A percentile compares a stretch with the other conserved stretches of the same genome.
These are phyloP conservation scores for Solioccasus polychromus DNA, from an alignment of 768 basidiomycete genomes.

Conservation along the genomic window DNA sequence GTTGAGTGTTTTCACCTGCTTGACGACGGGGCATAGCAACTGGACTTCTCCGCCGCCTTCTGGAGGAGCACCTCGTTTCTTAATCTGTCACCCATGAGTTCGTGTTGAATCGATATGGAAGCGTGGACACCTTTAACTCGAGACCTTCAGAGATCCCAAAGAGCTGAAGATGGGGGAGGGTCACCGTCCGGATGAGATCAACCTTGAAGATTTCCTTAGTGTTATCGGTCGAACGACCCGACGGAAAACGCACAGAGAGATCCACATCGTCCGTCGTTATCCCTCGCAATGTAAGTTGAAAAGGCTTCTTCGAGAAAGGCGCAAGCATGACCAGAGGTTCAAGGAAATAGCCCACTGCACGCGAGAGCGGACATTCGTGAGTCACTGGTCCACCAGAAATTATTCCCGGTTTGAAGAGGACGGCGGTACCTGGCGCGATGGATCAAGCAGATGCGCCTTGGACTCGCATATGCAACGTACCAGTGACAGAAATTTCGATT, in stretches of 20 bases:
- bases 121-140: constrained; percentile 68
- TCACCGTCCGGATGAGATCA: constrained; percentile 86
- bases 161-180: constrained; percentile 83
- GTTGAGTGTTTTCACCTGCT: constrained; percentile 88
- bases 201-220: constrained; percentile 47
- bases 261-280: constrained; percentile 93
- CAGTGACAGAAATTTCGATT: constrained; percentile 95
- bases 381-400: constrained; percentile 77
- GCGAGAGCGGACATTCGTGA: constrained; percentile 87
- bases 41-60: constrained; percentile 91
- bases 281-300: constrained; percentile 79
- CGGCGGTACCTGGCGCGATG: constrained; percentile 69
- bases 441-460: background rate
- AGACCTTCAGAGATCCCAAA: constrained; percentile 90
- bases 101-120: background rate
- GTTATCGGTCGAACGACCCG: constrained; percentile 6
- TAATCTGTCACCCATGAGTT: constrained; percentile 56
- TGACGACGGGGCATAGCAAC: constrained; percentile 89
- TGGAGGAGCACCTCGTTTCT: constrained; percentile 89
- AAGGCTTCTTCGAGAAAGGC: constrained; percentile 85
- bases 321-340: constrained; percentile 89
- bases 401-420: constrained; percentile 90
- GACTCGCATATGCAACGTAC: constrained; percentile 40
- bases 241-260: constrained; percentile 63
- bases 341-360: constrained; percentile 91